phyloP scores from a whole-genome alignment of 257 asterid species.

The Nicotiana tomentosiformis region DNA sequence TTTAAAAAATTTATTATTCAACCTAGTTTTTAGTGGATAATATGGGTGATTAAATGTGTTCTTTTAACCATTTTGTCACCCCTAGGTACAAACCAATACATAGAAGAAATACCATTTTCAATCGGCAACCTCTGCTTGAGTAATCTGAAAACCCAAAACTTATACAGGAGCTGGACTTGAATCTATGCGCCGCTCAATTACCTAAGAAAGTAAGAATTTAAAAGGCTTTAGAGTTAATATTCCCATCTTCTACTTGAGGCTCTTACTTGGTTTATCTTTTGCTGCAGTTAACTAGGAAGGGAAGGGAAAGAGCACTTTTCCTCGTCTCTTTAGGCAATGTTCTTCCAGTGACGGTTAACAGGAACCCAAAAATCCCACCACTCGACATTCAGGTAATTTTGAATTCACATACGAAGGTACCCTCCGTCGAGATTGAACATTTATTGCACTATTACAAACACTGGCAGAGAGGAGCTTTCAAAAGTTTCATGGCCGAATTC shows the following conservation, averaged over 20 bases:
- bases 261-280: not conserved
- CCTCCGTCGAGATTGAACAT: not conserved
- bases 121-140: not conserved
- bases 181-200: not conserved
- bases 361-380: not conserved
- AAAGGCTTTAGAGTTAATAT: not conserved
- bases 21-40: too few relatives aligned
- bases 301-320: not conserved
- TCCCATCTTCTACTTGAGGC: not conserved
- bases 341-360: not conserved
- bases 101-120: not conserved
- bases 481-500: not conserved
- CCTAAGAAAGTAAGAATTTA: not conserved
- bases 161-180: not conserved
- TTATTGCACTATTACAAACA: not conserved
- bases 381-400: not conserved
- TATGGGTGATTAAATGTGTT: too few relatives aligned
- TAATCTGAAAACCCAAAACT: not conserved
- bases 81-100: not conserved
- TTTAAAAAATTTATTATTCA: too few relatives aligned
- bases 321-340: not conserved
- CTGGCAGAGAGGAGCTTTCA: not conserved
- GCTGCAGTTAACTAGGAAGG: not conserved
- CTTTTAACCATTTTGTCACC: too few relatives aligned
- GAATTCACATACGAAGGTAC: not conserved